phyloP scores from a whole-genome alignment of 345 rosid species.

The Bretschneidera sinensis region DNA sequence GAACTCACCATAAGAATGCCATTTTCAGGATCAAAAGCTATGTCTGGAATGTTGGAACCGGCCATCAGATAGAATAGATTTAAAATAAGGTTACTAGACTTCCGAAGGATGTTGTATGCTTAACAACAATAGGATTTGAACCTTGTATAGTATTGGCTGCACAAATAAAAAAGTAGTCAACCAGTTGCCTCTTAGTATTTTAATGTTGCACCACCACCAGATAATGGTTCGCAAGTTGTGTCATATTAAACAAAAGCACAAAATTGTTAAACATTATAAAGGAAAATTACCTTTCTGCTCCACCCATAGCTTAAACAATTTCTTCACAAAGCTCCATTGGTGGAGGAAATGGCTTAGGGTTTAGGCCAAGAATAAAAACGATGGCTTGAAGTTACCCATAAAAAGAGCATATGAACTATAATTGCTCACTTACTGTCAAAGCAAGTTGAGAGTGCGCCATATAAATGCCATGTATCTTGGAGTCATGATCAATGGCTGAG shows the following conservation, averaged over 20 bases:
- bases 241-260: not conserved
- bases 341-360: slow-evolving; percentile 98
- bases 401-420: too few species aligned
- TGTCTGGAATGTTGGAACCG: slow-evolving; percentile 94
- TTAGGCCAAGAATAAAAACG: slow-evolving; percentile 94
- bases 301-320: slow-evolving; percentile 99
- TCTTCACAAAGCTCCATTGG: slow-evolving; percentile 99
- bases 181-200: not conserved
- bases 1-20: slow-evolving; percentile 84
- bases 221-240: not conserved
- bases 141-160: slow-evolving; percentile 92
- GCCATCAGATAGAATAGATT: slow-evolving; percentile 98
- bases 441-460: too few species aligned
- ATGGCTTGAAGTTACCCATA: too few species aligned
- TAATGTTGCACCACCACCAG: not conserved
- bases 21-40: slow-evolving; percentile 96
- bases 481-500: too few species aligned
- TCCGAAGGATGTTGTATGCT: slow-evolving; percentile 98
- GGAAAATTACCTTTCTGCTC: slow-evolving; percentile 99
- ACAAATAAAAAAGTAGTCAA: slow-evolving; percentile 13
- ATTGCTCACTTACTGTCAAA: too few species aligned
- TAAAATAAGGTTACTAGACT: slow-evolving; percentile 91
- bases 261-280: too few species aligned
- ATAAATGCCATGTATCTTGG: too few species aligned
- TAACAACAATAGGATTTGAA: slow-evolving; percentile 98